A percentile compares a stretch with the other conserved stretches of the same genome.
phyloP scores from a whole-genome alignment of 164 flowering plant species.

The Nymphaea thermarum region DNA sequence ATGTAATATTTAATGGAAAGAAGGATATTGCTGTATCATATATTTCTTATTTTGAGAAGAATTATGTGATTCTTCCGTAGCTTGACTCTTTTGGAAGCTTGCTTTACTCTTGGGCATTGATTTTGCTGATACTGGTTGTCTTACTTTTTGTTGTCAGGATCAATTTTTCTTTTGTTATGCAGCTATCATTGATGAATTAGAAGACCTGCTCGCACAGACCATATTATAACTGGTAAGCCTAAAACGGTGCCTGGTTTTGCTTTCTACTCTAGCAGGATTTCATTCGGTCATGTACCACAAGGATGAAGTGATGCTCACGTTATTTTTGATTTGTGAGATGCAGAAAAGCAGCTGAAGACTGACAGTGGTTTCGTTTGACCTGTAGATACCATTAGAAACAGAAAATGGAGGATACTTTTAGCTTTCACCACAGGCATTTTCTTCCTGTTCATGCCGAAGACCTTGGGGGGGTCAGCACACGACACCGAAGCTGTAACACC shows the following conservation, averaged over 20 bases:
- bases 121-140: not conserved
- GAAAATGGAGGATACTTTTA: no score
- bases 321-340: not conserved
- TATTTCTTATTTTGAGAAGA: no score
- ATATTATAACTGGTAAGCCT: not conserved
- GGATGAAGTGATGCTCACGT: not conserved
- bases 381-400: not conserved
- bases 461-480: no score
- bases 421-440: no score
- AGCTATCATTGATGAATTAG: conserved; percentile 60
- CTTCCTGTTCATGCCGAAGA: no score
- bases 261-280: no score
- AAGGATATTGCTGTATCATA: not conserved
- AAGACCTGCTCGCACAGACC: conserved; percentile 34
- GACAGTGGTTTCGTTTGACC: not conserved
- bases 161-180: conserved; percentile 61
- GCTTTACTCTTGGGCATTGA: no score
- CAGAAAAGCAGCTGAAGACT: not conserved
- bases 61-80: not conserved
- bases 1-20: not conserved
- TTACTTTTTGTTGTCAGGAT: conserved; percentile 29
- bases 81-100: no score
- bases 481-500: no score
- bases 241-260: not conserved
- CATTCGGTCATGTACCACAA: not conserved